A percentile compares a stretch with the other conserved stretches of the same genome.
phyloP scores from a whole-genome alignment of 2,329 filamentous ascomycete species.

The Cordyceps cateniannulata region DNA sequence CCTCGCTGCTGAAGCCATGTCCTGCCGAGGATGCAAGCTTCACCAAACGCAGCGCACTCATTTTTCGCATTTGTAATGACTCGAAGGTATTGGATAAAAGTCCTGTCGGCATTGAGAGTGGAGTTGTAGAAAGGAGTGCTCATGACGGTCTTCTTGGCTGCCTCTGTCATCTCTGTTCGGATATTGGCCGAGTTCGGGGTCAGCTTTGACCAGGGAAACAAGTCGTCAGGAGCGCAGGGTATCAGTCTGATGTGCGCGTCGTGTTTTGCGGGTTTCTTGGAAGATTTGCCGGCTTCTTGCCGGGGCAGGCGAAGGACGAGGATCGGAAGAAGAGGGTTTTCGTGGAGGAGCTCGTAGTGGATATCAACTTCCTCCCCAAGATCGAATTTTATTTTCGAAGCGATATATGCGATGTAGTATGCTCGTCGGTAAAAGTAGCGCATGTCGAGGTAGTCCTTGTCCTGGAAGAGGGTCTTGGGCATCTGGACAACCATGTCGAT shows the following conservation, averaged over 20 bases:
- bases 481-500: constrained; percentile 87
- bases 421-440: constrained; percentile 93
- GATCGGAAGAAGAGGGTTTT: constrained; percentile 71
- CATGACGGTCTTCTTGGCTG: constrained; percentile 33
- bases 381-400: constrained; percentile 58
- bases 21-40: constrained; percentile 79
- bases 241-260: constrained; percentile 67
- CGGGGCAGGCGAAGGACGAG: constrained; percentile 35
- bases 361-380: constrained; percentile 49
- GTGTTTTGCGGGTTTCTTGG: constrained; percentile 25
- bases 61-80: constrained; percentile 64
- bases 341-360: constrained; percentile 60
- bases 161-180: constrained; percentile 44
- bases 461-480: constrained; percentile 73
- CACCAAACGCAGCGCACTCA: constrained; percentile 65
- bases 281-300: constrained; percentile 16
- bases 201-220: constrained; percentile 69
- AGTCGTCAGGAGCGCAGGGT: constrained; percentile 60
- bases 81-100: constrained; percentile 68
- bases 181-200: constrained; percentile 64
- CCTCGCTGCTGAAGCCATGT: constrained; percentile 88
- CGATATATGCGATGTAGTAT: constrained; percentile 81
- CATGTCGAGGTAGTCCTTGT: constrained; percentile 90
- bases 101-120: constrained; percentile 70
- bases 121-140: constrained; percentile 86